A percentile compares a stretch with the other conserved stretches of the same genome.
These are phyloP conservation scores for Besnoitia besnoiti DNA, from an alignment of 169 alveolate genomes.

Conservation along the genomic window DNA sequence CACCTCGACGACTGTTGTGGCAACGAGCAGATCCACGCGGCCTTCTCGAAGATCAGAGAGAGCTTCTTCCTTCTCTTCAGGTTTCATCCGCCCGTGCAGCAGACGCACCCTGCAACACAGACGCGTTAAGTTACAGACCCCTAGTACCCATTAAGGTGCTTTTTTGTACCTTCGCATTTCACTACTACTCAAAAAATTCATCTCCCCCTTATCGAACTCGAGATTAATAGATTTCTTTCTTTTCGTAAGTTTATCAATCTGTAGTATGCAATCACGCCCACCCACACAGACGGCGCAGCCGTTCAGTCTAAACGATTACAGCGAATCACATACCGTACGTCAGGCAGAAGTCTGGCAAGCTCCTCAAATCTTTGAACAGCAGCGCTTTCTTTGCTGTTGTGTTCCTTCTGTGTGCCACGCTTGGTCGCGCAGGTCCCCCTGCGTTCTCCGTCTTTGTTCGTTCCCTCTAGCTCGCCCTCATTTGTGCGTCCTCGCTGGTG, in stretches of 20 bases:
- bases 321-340: conserved; percentile 21
- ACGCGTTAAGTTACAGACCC: no score
- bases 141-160: no score
- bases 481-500: not conserved
- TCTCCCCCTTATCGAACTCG: no score
- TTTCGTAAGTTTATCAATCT: no score
- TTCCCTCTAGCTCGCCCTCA: not conserved
- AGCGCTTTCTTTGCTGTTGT: not conserved
- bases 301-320: no score
- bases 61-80: conserved; percentile 6
- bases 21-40: conserved; percentile 30
- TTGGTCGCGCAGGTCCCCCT: not conserved
- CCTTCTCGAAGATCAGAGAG: conserved; percentile 12
- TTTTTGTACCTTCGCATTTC: no score
- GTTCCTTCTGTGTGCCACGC: not conserved
- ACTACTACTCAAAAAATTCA: no score
- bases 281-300: no score
- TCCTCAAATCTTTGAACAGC: conserved; percentile 14
- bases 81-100: conserved; percentile 45
- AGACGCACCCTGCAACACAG: conserved; percentile 12
- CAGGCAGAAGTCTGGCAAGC: conserved; percentile 11
- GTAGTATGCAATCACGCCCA: no score
- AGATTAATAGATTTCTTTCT: no score
- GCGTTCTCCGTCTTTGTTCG: not conserved
- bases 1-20: conserved; percentile 60